Percentiles rank a stretch among this genome's conserved stretches.
These are phyloP conservation scores for Curvularia lunata DNA, from an alignment of 2,329 filamentous ascomycete genomes.

Conservation along the genomic window DNA sequence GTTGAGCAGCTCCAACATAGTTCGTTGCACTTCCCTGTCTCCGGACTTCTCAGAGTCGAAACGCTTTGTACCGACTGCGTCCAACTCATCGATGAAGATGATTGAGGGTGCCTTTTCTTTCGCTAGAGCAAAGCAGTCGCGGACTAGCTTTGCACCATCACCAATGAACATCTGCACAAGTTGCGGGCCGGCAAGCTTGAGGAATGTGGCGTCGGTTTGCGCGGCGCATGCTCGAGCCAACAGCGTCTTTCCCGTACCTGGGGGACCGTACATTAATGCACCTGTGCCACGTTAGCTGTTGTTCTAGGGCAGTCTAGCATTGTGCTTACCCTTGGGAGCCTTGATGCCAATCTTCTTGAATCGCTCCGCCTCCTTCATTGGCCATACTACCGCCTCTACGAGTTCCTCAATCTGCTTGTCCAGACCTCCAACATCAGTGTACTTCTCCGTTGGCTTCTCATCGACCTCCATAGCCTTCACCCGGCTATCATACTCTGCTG, in stretches of 20 bases:
- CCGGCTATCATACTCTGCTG: conserved; percentile 96
- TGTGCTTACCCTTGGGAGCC: conserved; percentile 84
- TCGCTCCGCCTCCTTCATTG: conserved; percentile 98
- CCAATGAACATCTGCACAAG: conserved; percentile 99
- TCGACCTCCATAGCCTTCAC: conserved; percentile 99
- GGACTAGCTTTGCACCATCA: conserved; percentile 95
- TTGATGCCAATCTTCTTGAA: conserved; percentile 99
- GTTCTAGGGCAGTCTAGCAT: background rate
- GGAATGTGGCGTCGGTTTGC: conserved; percentile 97
- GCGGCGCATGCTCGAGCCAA: conserved; percentile 95
- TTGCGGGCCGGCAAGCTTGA: conserved; percentile 96
- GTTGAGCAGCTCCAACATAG: conserved; percentile 98
- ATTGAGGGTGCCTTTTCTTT: conserved; percentile 99
- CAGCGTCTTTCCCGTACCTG: conserved; percentile 88
- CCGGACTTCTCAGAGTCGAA: conserved; percentile 99
- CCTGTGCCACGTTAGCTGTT: conserved; percentile 55
- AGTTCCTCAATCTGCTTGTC: conserved; percentile 99
- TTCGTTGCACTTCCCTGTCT: conserved; percentile 96
- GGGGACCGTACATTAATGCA: conserved; percentile 96
- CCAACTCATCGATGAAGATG: conserved; percentile 99
- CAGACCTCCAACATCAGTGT: conserved; percentile 94
- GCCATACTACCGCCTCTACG: conserved; percentile 98
- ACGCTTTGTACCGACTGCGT: conserved; percentile 97
- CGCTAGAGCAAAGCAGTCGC: conserved; percentile 94
- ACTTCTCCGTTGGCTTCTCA: conserved; percentile 99